A percentile compares a stretch with the other conserved stretches of the same genome.
These are phyloP conservation scores for Exobasidium rhododendri DNA, from an alignment of 1,284 basidiomycete species.

Conservation along the genomic window DNA sequence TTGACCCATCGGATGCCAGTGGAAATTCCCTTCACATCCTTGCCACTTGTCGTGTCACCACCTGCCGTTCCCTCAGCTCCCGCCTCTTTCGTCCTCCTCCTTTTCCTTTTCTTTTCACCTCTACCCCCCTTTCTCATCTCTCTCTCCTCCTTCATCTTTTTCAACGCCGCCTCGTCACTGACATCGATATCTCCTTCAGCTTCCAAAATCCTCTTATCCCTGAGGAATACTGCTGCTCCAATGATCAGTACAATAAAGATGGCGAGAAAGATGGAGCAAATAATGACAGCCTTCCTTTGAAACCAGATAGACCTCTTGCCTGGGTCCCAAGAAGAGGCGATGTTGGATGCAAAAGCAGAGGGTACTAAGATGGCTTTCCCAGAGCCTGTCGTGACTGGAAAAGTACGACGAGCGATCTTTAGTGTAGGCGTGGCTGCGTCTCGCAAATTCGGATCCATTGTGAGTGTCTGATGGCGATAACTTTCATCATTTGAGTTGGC, in stretches of 20 bases:
- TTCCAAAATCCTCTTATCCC: constrained; percentile 29
- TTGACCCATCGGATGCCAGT: constrained; percentile 14
- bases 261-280: constrained; percentile 50
- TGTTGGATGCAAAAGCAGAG: constrained; percentile 32
- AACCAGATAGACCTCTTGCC: constrained; percentile 41
- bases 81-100: background rate
- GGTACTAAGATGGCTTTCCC: constrained; percentile 17
- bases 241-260: constrained; percentile 54
- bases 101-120: constrained; percentile 13
- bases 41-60: background rate
- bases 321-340: constrained; percentile 38
- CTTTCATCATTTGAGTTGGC: too few relatives aligned
- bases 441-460: background rate
- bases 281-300: constrained; percentile 48
- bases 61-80: constrained; percentile 10
- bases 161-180: constrained; percentile 25
- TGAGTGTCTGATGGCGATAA: too few relatives aligned
- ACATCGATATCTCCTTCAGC: constrained; percentile 30
- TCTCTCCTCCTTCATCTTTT: constrained; percentile 27
- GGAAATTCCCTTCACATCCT: background rate
- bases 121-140: constrained; percentile 18
- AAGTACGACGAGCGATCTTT: background rate
- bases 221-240: constrained; percentile 47
- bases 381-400: background rate
- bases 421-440: background rate